These are phyloP conservation scores for Fusarium sp. DNA, from an alignment of 2,329 filamentous ascomycete species.

Conservation along the genomic window DNA sequence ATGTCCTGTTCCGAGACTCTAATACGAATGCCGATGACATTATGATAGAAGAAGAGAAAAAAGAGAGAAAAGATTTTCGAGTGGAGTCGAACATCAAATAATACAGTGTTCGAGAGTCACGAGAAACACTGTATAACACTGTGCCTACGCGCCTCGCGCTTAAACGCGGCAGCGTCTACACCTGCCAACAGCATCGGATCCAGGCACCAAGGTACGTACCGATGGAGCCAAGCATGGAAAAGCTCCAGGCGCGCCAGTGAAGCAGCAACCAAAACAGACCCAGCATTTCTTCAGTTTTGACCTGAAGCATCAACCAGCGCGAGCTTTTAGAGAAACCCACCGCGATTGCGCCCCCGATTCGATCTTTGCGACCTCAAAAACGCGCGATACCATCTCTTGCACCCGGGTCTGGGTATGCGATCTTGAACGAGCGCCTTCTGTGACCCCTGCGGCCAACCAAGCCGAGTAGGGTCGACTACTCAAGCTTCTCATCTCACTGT, in stretches of 20 bases:
- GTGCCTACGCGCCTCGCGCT: conserved; percentile 29
- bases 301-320: conserved; percentile 31
- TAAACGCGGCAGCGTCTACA: conserved; percentile 6
- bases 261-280: conserved; percentile 42
- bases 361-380: conserved; percentile 5
- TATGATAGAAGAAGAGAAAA: conserved; percentile 63
- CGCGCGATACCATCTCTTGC: conserved; percentile 15
- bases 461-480: conserved; percentile 44
- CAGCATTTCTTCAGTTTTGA: conserved; percentile 41
- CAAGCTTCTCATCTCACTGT: conserved; percentile 14
- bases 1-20: conserved; percentile 97
- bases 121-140: conserved; percentile 16
- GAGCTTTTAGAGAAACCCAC: conserved; percentile 22
- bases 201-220: conserved; percentile 37
- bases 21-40: conserved; percentile 93
- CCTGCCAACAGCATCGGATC: background rate
- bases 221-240: conserved; percentile 6
- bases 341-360: conserved; percentile 14
- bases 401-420: conserved; percentile 39
- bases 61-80: conserved; percentile 42
- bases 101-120: conserved; percentile 34
- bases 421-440: conserved; percentile 34
- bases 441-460: conserved; percentile 43
- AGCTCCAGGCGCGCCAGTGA: conserved; percentile 40
- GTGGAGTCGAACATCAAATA: conserved; percentile 44